Evolutionary conservation across 495 filamentous ascomycete genomes (phyloP).

Genomic region (Aspergillus hancockii): DNA sequence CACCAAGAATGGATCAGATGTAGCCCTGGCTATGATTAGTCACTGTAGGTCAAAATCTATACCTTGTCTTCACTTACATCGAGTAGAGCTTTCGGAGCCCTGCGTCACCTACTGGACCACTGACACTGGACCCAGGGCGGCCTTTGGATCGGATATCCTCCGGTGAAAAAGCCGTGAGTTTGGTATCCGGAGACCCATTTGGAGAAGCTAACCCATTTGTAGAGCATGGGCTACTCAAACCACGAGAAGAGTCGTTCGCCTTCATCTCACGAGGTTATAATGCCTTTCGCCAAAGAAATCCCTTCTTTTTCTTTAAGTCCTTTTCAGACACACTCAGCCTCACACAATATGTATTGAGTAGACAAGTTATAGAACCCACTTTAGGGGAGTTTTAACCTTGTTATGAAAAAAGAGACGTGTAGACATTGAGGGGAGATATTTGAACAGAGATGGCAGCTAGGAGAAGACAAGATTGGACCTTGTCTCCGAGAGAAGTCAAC

Average conservation of each 20-base stretch:
- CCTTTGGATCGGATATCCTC: slow-evolving; percentile 44
- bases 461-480: neutral
- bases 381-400: neutral
- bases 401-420: neutral
- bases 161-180: slow-evolving; percentile 63
- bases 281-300: neutral
- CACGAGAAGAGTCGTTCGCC: slow-evolving; percentile 26
- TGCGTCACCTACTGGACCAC: slow-evolving; percentile 16
- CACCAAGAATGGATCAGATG: slow-evolving; percentile 32
- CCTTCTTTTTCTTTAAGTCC: neutral
- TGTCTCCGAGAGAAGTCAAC: neutral
- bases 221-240: slow-evolving; percentile 55
- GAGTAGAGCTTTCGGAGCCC: slow-evolving; percentile 23
- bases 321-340: neutral
- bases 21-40: slow-evolving; percentile 21
- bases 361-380: neutral
- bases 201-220: slow-evolving; percentile 55
- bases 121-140: slow-evolving; percentile 17
- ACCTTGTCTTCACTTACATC: slow-evolving; percentile 15
- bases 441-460: neutral
- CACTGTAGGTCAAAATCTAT: neutral
- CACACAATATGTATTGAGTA: neutral
- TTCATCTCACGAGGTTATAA: slow-evolving; percentile 21
- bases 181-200: slow-evolving; percentile 64
- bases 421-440: neutral